Evolutionary conservation across 2,329 filamentous ascomycete genomes (phyloP).

Genomic region (Shiraia bambusicola): DNA sequence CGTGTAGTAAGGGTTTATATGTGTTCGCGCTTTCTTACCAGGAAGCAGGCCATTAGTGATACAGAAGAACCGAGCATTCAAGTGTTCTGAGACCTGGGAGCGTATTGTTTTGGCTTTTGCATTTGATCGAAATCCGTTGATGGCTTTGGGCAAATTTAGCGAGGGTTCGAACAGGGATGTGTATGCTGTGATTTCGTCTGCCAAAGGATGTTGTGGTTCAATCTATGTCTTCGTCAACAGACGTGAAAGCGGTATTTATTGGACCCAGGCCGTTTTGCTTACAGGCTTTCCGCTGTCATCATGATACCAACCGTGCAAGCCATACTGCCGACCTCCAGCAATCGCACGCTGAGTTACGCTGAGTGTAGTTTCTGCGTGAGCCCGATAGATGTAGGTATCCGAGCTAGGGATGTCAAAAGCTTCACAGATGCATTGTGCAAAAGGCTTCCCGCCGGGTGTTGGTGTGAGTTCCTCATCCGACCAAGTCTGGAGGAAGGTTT

Average conservation of each 20-base stretch:
- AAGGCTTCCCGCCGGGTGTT: constrained; percentile 26
- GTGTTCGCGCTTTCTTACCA: constrained; percentile 47
- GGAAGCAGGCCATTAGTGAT: constrained; percentile 27
- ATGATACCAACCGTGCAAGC: constrained; percentile 55
- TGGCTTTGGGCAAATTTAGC: constrained; percentile 61
- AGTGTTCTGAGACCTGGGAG: constrained; percentile 56
- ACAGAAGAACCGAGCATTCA: constrained; percentile 56
- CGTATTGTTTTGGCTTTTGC: constrained; percentile 66
- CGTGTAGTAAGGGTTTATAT: constrained; percentile 66
- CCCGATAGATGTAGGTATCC: constrained; percentile 55
- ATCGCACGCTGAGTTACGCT: constrained; percentile 53
- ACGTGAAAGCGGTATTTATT: neutral
- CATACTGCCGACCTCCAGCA: constrained; percentile 48
- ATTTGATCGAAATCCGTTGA: constrained; percentile 65
- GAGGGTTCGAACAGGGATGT: constrained; percentile 64
- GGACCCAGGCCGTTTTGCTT: constrained; percentile 10
- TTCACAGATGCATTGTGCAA: constrained; percentile 49
- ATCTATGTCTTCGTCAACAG: constrained; percentile 7
- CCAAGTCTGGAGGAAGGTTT: constrained; percentile 50
- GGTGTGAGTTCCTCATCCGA: constrained; percentile 39
- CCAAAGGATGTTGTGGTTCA: constrained; percentile 22
- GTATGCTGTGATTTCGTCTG: constrained; percentile 65
- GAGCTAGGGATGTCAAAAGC: constrained; percentile 50
- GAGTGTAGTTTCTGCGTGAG: constrained; percentile 54
- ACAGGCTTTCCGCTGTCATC: constrained; percentile 44